Evolutionary conservation across 2,329 filamentous ascomycete genomes (phyloP).

Genomic region (Aspergillus pseudotamarii): DNA sequence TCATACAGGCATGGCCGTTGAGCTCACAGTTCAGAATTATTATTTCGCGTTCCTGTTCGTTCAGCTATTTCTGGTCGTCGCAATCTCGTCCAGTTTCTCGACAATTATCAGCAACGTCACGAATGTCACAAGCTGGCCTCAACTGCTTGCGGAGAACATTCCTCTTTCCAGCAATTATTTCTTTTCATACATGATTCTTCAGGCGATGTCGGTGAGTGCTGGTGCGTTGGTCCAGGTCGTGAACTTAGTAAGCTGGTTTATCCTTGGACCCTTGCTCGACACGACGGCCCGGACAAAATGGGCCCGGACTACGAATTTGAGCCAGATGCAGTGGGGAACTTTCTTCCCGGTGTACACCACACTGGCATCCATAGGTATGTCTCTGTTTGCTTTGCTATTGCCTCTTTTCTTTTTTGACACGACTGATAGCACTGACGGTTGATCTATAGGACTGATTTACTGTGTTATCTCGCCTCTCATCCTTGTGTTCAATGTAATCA

Average conservation of each 20-base stretch:
- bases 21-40: constrained; percentile 84
- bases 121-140: constrained; percentile 69
- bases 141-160: constrained; percentile 74
- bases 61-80: constrained; percentile 91
- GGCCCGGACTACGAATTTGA: constrained; percentile 76
- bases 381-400: not conserved
- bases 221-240: constrained; percentile 83
- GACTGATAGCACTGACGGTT: constrained; percentile 8
- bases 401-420: not conserved
- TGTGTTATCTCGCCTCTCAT: constrained; percentile 87
- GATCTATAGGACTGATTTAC: constrained; percentile 68
- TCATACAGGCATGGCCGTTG: constrained; percentile 77
- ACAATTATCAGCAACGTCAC: constrained; percentile 66
- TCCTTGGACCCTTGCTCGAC: constrained; percentile 79
- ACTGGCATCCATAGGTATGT: constrained; percentile 80
- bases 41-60: constrained; percentile 95
- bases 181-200: constrained; percentile 97
- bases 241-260: constrained; percentile 77
- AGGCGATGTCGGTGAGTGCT: constrained; percentile 87
- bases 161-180: constrained; percentile 94
- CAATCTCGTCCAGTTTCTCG: constrained; percentile 75
- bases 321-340: constrained; percentile 81
- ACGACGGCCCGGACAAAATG: constrained; percentile 83
- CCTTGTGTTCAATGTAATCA: constrained; percentile 88
- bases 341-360: constrained; percentile 98